Base-by-base conservation (phyloP, 768 basidiomycete genomes). In the Amanita rimosa region DNA sequence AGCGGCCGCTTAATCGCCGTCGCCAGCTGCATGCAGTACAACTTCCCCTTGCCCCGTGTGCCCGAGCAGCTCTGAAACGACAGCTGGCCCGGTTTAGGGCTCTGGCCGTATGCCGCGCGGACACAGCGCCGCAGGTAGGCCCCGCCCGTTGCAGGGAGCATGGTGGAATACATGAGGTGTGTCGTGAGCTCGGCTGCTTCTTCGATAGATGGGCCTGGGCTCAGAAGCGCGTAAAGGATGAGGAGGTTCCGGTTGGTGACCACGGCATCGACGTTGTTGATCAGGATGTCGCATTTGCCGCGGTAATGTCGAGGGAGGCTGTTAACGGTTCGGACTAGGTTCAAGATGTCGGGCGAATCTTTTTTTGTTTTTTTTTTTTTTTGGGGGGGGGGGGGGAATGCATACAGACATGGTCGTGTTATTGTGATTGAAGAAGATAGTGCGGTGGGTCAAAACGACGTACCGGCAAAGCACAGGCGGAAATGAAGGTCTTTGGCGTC, bases 91-190 rank as follows among this genome's bases (percentile, higher is more conserved):
- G 64, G 60, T 6, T 51, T 54, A 27, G 55, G 27, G 7, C 61
- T 60, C 24, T 64, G 57, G 3, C 62, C 62, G 46, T 70, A 71
- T 6, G 69, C 66, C 26, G 58, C 44, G 37, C 63, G 63, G 26
- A 65, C 57, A 50, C 67, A 70, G 6, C 60, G 61, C 22, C 60
- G 58, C 38, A 69, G 47, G 45, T 71, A 69, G 2, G 64, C 59
- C 10, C 65, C 65, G 16, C 60, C 59, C 6, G 62, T 60, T 8
- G 62, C 59, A 0, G 67, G 57, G n/a, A 73, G 56, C 19, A 57
- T 58, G 34, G 66, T 57, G 1, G 71, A 71, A 53, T 70, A 73
- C 67, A 71, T 70, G 21, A 71, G 55, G 51, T 71, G 71, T 6
- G 60, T 55, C 0, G 66, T 66, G 8, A 73, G 57, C 54, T 71